phyloP scores from a whole-genome alignment of 2,329 filamentous ascomycete species.

The Penicillium sp. region DNA sequence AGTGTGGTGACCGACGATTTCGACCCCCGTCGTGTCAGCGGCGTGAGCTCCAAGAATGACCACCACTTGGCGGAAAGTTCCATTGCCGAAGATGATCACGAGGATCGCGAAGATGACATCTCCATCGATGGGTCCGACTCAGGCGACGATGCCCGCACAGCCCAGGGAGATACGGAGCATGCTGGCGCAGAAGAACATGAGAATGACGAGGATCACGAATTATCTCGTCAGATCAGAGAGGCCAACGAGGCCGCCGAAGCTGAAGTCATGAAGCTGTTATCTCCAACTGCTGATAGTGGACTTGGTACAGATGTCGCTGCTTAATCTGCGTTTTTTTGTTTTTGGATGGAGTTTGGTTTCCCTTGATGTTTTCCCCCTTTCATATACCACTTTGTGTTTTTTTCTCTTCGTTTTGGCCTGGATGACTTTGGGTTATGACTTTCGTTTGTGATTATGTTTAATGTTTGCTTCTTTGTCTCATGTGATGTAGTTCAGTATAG shows the following conservation, averaged over 20 bases:
- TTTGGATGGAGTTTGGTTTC: conserved; percentile 3
- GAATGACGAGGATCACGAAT: conserved; percentile 18
- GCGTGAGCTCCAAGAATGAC: conserved; percentile 41
- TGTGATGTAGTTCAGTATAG: conserved; percentile 16
- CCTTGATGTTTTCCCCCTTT: conserved; percentile 18
- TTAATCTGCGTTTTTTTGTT: conserved; percentile 6
- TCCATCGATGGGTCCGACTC: conserved; percentile 22
- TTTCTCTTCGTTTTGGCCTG: conserved; percentile 2
- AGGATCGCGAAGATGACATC: conserved; percentile 18
- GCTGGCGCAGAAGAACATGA: conserved; percentile 8
- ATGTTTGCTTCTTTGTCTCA: conserved; percentile 9
- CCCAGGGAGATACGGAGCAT: conserved; percentile 18
- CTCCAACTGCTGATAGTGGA: conserved; percentile 32
- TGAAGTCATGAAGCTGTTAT: conserved; percentile 31
- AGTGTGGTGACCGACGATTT: conserved; percentile 44
- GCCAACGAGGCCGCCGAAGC: conserved; percentile 20
- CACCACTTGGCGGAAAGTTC: conserved; percentile 27
- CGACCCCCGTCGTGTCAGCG: conserved; percentile 41
- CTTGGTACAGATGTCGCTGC: conserved; percentile 27
- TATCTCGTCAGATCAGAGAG: conserved; percentile 13
- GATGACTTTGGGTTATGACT: conserved; percentile 7
- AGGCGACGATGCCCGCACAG: conserved; percentile 22
- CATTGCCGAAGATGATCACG: conserved; percentile 17
- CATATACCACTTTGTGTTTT: conserved; percentile 26
- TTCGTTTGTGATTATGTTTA: conserved; percentile 13